phyloP scores from a whole-genome alignment of 2,329 filamentous ascomycete genomes.

The Cladosporium velox region DNA sequence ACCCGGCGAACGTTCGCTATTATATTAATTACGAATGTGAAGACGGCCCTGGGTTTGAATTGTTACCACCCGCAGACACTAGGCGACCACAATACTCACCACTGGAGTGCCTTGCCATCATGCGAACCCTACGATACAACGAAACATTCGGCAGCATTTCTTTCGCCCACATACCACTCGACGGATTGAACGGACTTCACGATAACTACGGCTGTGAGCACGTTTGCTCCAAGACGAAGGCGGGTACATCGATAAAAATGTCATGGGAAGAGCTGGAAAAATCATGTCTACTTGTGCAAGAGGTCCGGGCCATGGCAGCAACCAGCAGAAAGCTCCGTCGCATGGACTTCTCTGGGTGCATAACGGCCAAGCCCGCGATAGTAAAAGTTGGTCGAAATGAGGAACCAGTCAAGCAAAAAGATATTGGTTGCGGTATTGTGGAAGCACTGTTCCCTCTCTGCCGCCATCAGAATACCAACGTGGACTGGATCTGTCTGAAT shows the following conservation, averaged over 20 bases:
- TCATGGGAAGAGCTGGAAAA: conserved; percentile 55
- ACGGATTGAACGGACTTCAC: conserved; percentile 61
- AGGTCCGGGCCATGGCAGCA: conserved; percentile 66
- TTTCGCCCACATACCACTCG: conserved; percentile 65
- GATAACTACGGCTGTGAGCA: conserved; percentile 64
- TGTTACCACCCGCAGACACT: conserved; percentile 58
- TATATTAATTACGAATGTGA: conserved; percentile 62
- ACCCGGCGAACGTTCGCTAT: conserved; percentile 67
- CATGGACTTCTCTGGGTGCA: conserved; percentile 65
- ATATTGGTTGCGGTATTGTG: conserved; percentile 68
- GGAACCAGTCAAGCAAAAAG: conserved; percentile 40
- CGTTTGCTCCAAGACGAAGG: conserved; percentile 60
- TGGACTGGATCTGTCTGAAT: conserved; percentile 70
- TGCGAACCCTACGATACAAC: conserved; percentile 70
- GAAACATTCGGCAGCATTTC: conserved; percentile 69
- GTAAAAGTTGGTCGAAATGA: not conserved
- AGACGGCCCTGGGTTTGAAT: conserved; percentile 66
- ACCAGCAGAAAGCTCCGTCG: conserved; percentile 65
- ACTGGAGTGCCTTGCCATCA: conserved; percentile 68
- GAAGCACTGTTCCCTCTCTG: conserved; percentile 70
- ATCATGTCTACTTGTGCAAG: conserved; percentile 65
- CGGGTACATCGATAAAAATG: conserved; percentile 57
- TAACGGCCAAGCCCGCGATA: conserved; percentile 54
- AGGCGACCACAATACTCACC: conserved; percentile 57
- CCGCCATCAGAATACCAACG: conserved; percentile 66